Base-by-base conservation (phyloP, 805 yeast genomes). In the Pichia eremophila region DNA sequence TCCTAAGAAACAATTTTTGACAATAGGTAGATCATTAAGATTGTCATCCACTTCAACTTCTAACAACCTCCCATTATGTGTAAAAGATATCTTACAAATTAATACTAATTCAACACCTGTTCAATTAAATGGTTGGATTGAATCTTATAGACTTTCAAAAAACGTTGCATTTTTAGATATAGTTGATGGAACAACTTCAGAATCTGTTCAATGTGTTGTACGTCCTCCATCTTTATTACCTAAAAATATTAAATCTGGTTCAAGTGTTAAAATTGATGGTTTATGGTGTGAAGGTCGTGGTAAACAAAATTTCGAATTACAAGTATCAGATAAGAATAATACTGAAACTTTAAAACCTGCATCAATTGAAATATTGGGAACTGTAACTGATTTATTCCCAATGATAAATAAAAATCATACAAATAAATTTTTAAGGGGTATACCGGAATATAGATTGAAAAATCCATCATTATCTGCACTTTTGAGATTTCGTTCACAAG, bases 371-470 rank as follows among this genome's bases (percentile, higher is more conserved):
- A 59, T 87, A 1, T 51, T 82, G 5, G 96, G 96, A 0, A 66
- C 69, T 32, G 83, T 85, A 0, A 71, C 75, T 0, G 75, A 74
- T 2, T 63, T 69, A 36, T 93, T 83, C 61, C 96, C 97, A 0
- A 67, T 93, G 43, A 96, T 89, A 57, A 90, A 89, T 60, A 89
- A 89, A 61, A 68, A 68, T 28, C 91, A 82, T 51, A 66, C 86
- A 1, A 61, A 77, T 15, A 84, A 80, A 52, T 83, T 71, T 56
- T 65, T 93, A 39, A 73, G 99, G 44, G 70, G 77, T 3, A 64
- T 78, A n/a, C 95, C 96, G 0, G 79, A 85, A 9, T 69, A 85
- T 32, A 75, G 97, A 53, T 89, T 86, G 75, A 77, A 85, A 56
- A 77, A 95, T 0, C 59, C 74, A 3, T 74, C 78, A n/a, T 63